These are phyloP conservation scores for Kodamaea arcana DNA, from an alignment of 1,139 yeast species.

Conservation along the genomic window DNA sequence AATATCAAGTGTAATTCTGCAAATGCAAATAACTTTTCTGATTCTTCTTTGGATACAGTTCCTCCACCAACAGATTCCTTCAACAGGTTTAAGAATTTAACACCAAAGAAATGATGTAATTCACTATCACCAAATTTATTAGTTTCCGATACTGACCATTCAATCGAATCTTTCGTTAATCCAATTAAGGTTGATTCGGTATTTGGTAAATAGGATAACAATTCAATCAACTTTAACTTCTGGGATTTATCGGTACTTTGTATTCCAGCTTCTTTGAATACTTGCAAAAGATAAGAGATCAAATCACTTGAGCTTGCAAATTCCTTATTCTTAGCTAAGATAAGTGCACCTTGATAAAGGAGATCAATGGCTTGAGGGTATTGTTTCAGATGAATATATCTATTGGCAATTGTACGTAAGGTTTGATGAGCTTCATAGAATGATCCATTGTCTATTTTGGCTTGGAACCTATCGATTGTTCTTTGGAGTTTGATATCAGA, in stretches of 20 bases:
- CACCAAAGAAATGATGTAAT: constrained; percentile 72
- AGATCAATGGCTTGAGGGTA: constrained; percentile 70
- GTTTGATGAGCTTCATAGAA: constrained; percentile 96
- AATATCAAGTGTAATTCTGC: constrained; percentile 59
- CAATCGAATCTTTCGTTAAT: constrained; percentile 58
- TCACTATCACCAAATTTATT: constrained; percentile 69
- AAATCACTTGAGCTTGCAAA: constrained; percentile 81
- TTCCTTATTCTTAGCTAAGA: constrained; percentile 64
- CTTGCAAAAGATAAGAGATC: constrained; percentile 66
- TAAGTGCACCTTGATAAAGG: constrained; percentile 64
- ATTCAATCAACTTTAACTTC: constrained; percentile 37
- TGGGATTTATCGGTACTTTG: constrained; percentile 22
- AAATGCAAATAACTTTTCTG: constrained; percentile 37
- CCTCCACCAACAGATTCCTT: constrained; percentile 15
- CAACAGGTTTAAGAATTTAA: constrained; percentile 44
- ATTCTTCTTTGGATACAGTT: constrained; percentile 18
- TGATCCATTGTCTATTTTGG: constrained; percentile 68
- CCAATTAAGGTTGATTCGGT: constrained; percentile 65
- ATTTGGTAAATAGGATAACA: constrained; percentile 50
- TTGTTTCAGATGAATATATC: constrained; percentile 69
- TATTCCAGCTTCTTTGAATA: constrained; percentile 50
- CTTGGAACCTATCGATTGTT: constrained; percentile 62
- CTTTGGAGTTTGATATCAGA: constrained; percentile 47
- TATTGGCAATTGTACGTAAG: constrained; percentile 77
- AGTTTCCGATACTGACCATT: constrained; percentile 56